phyloP scores from a whole-genome alignment of 805 yeast species.

The Schizosaccharomyces octosporus region DNA sequence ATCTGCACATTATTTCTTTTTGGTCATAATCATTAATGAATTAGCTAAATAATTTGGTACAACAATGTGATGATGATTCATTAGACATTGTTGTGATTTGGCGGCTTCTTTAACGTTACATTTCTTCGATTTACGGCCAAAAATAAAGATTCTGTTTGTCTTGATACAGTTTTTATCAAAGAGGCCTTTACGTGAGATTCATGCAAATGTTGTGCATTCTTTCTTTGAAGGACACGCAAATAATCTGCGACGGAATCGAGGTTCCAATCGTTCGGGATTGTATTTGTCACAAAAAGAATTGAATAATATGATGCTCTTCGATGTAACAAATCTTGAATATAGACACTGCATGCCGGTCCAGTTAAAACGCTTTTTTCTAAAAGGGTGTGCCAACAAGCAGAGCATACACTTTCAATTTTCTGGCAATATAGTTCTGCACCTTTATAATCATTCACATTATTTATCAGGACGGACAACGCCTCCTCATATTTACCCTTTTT shows the following conservation, averaged over 20 bases:
- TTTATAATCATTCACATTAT: neutral
- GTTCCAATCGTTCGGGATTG: neutral
- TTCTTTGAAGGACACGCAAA: neutral
- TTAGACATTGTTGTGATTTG: no score
- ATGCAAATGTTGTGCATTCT: neutral
- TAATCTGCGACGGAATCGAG: neutral
- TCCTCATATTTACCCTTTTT: neutral
- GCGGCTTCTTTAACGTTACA: neutral
- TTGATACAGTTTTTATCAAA: neutral
- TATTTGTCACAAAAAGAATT: neutral
- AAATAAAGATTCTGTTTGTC: neutral
- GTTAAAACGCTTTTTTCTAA: neutral
- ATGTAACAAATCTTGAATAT: neutral
- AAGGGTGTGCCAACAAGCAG: neutral
- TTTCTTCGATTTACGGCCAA: neutral
- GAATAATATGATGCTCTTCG: neutral
- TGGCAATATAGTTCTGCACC: neutral
- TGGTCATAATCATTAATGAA: no score
- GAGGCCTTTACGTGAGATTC: neutral
- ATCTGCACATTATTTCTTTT: no score
- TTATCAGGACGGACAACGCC: neutral
- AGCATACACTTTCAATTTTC: neutral
- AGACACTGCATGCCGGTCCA: neutral
- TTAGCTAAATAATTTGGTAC: no score
- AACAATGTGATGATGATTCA: no score